Evolutionary conservation across 768 basidiomycete species (phyloP).

Genomic region (Cystofilobasidium bisporidii): DNA sequence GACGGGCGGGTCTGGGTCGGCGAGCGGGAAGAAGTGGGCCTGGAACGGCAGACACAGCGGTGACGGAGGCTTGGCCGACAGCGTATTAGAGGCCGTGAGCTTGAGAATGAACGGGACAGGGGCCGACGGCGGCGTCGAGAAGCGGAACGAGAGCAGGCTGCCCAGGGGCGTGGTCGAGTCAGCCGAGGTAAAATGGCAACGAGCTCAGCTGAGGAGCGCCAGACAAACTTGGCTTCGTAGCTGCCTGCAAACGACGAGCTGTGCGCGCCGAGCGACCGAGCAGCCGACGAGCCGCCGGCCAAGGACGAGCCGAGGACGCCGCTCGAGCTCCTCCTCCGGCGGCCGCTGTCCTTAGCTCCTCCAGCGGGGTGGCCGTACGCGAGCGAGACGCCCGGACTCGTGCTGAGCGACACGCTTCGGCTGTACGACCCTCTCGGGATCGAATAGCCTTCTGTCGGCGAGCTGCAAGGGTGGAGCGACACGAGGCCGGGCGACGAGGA

Average conservation of each 20-base stretch:
- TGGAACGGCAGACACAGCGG: conserved; percentile 31
- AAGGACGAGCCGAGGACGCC: neutral
- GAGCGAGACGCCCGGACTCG: neutral
- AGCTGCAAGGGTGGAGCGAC: neutral
- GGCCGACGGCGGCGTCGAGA: conserved; percentile 17
- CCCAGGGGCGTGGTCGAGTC: neutral
- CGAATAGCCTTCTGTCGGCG: neutral
- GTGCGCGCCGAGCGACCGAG: neutral
- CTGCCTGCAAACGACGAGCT: conserved; percentile 13
- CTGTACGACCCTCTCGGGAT: neutral
- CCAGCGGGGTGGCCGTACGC: neutral
- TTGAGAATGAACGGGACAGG: conserved; percentile 14
- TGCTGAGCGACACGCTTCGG: conserved; percentile 1
- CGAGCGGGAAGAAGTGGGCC: conserved; percentile 30
- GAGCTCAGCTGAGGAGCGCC: neutral
- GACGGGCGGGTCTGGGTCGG: neutral
- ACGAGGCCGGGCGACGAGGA: neutral
- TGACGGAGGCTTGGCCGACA: conserved; percentile 22
- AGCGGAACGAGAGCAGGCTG: conserved; percentile 25
- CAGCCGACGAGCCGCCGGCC: neutral
- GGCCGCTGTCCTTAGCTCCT: neutral
- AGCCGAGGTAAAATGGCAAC: neutral
- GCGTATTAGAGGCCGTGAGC: neutral
- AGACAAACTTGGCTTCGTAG: conserved; percentile 19
- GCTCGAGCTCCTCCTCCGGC: neutral